Percentiles rank a stretch among this genome's conserved stretches.
phyloP scores from a whole-genome alignment of 257 asterid genomes.

The Lycium barbarum region DNA sequence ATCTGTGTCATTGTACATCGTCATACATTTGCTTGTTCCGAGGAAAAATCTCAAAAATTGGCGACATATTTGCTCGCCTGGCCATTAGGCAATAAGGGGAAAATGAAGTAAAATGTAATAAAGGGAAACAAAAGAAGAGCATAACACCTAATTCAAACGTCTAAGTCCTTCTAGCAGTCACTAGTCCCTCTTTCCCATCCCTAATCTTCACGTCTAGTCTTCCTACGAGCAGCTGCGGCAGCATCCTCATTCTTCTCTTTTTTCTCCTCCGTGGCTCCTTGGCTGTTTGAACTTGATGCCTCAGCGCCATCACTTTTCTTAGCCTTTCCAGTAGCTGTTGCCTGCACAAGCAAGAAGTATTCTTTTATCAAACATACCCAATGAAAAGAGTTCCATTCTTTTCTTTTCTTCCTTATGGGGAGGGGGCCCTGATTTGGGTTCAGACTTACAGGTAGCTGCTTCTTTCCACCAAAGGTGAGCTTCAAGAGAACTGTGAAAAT shows the following conservation, averaged over 20 bases:
- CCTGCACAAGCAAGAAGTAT: slow-evolving; percentile 47
- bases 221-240: slow-evolving; percentile 60
- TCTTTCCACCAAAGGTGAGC: slow-evolving; percentile 83
- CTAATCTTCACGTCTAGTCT: slow-evolving; percentile 72
- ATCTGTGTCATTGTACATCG: neutral
- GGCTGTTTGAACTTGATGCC: slow-evolving; percentile 56
- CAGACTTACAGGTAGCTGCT: slow-evolving; percentile 62
- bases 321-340: slow-evolving; percentile 45
- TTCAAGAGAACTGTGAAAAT: slow-evolving; percentile 64
- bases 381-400: neutral
- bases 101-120: neutral
- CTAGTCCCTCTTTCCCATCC: neutral
- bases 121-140: slow-evolving; percentile 10
- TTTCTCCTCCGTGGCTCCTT: slow-evolving; percentile 64
- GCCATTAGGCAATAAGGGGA: neutral
- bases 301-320: slow-evolving; percentile 59
- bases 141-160: neutral
- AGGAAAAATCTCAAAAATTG: neutral
- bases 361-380: neutral
- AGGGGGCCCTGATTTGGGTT: neutral
- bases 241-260: slow-evolving; percentile 53
- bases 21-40: neutral
- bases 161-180: neutral
- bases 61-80: neutral
- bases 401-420: neutral